Evolutionary conservation across 2,329 filamentous ascomycete species (phyloP), one percentile per base, ranked within the genome.

Genomic region (Xylariaceae sp.): DNA sequence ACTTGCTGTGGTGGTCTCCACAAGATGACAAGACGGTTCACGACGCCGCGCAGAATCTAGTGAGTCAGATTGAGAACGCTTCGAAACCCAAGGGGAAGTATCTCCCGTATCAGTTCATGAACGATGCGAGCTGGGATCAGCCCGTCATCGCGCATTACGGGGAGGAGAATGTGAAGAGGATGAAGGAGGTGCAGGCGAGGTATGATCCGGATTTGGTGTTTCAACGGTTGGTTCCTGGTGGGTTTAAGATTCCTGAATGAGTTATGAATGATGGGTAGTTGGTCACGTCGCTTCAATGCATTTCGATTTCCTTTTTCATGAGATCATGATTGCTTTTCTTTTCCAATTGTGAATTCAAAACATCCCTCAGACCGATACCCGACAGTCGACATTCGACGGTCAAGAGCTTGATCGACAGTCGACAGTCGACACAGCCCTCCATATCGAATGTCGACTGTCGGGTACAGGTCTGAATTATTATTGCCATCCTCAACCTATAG

Each of bases 141-240:
- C 10, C n/a, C 11, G 57, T 60, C 51, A 49, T 62, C 4, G 51
- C n/a, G 1, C 7, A 23, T 44, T 62, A 62, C n/a, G 60, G 57
- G 1, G 13, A 34, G 1, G 45, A 49, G 2, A 62, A 44, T 9
- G 39, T 53, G 1, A 6, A 6, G 9, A 55, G 30, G 23, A 17
- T 62, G 37, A 53, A 30, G 41, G 23, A 60, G 35, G 51, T 58
- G 0, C 53, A 55, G 47, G 5, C 13, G 1, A 49, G 34, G n/a
- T 62, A 57, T 48, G 60, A 62, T n/a, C 57, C 60, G 0, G 11
- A 45, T 11, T 30, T 15, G 2, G 57, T 55, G 4, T 61, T 61
- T 48, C 59, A 59, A 50, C 44, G 44, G 3, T 45, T 57, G 17
- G 55, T 57, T 4, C 48, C 47, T 2, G 55, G 55, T 10, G 55